Conservation (phyloP, 371 early-diverging fungal genomes). For the Mucor piriformis region DNA sequence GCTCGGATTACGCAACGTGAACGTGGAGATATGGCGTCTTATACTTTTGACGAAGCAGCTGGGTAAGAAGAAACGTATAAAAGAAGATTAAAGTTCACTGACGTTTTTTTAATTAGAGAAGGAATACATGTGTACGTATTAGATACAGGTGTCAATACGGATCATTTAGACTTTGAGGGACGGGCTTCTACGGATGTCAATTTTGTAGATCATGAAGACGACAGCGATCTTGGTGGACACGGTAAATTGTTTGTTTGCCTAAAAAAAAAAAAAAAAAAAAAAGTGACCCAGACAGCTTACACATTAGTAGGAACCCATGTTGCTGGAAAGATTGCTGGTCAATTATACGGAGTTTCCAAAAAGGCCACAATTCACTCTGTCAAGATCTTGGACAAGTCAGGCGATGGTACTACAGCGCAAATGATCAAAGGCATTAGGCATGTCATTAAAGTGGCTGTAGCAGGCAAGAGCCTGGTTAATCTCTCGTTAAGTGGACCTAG, state of each 20-base stretch:
- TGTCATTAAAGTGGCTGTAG: slow-evolving; percentile 34
- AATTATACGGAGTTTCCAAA: slow-evolving; percentile 64
- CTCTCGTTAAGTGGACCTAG: slow-evolving; percentile 65
- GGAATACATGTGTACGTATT: slow-evolving; percentile 70
- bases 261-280: slow-evolving; percentile 3
- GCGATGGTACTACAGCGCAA: slow-evolving; percentile 39
- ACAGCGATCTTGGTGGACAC: slow-evolving; percentile 52
- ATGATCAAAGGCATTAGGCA: slow-evolving; percentile 40
- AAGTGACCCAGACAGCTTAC: too few relatives aligned
- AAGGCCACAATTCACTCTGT: slow-evolving; percentile 59
- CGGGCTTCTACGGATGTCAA: slow-evolving; percentile 73
- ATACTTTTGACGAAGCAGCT: slow-evolving; percentile 46
- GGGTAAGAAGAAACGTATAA: slow-evolving; percentile 23
- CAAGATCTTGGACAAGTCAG: slow-evolving; percentile 60
- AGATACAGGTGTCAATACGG: slow-evolving; percentile 73
- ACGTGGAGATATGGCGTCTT: slow-evolving; percentile 30
- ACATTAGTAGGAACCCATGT: slow-evolving; percentile 81
- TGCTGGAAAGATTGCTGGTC: slow-evolving; percentile 66
- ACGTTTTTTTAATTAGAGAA: slow-evolving; percentile 13
- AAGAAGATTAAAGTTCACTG: background rate
- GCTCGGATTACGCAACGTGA: slow-evolving; percentile 53
- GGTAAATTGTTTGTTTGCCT: slow-evolving; percentile 18
- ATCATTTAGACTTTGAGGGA: slow-evolving; percentile 87
- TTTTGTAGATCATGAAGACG: slow-evolving; percentile 46
- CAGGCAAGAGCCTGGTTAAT: slow-evolving; percentile 50